Conservation (phyloP, 1,139 yeast genomes). For the Saccharomycopsis crataegensis region DNA sequence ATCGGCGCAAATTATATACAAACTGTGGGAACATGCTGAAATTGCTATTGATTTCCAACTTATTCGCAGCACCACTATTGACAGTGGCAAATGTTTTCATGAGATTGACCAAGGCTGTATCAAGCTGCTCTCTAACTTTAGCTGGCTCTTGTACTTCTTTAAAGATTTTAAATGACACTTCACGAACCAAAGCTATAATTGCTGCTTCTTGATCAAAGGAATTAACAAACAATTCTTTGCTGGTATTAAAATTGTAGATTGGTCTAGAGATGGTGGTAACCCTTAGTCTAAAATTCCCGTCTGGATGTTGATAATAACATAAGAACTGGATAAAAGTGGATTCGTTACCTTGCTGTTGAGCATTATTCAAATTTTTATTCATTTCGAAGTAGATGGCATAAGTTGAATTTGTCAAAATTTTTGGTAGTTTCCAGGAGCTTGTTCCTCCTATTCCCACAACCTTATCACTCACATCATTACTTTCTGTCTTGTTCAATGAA, state of each 20-base stretch:
- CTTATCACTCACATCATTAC: conserved; percentile 27
- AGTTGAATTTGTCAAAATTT: conserved; percentile 48
- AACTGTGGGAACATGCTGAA: conserved; percentile 51
- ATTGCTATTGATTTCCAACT: conserved; percentile 10
- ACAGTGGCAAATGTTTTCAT: conserved; percentile 14
- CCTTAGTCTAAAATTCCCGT: conserved; percentile 37
- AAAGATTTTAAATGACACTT: conserved; percentile 15
- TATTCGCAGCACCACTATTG: conserved; percentile 8
- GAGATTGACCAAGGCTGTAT: conserved; percentile 10
- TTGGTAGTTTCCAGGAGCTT: conserved; percentile 55
- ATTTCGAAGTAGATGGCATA: conserved; percentile 53
- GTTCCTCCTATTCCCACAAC: conserved; percentile 46
- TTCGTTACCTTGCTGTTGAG: background rate
- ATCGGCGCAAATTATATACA: conserved; percentile 62
- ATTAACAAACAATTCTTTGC: conserved; percentile 26
- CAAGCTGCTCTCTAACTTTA: conserved; percentile 5
- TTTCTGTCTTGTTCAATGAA: conserved; percentile 26
- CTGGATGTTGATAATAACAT: conserved; percentile 64
- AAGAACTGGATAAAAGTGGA: conserved; percentile 51
- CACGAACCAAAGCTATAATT: conserved; percentile 35
- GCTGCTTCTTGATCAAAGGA: conserved; percentile 70
- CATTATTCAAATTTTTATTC: conserved; percentile 30
- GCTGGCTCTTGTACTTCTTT: conserved; percentile 9
- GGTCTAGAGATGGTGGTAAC: conserved; percentile 46
- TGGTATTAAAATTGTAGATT: conserved; percentile 24